Percentiles rank a stretch among this genome's conserved stretches.
These are phyloP conservation scores for Debaryomycetaceae sp. DNA, from an alignment of 1,139 yeast genomes.

Conservation along the genomic window DNA sequence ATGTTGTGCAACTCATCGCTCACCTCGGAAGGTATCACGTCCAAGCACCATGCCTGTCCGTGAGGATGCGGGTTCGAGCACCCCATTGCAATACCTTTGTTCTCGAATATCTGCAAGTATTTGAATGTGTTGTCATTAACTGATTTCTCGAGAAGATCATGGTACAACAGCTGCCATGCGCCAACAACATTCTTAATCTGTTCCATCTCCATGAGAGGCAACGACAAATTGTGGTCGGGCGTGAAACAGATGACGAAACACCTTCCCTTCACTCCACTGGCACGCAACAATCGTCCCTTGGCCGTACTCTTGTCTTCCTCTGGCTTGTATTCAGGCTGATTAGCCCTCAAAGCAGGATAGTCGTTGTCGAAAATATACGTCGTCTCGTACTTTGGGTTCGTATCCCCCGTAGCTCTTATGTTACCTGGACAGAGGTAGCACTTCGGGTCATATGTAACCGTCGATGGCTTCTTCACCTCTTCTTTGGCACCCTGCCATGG, in stretches of 20 bases:
- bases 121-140: conserved; percentile 45
- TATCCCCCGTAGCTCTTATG: conserved; percentile 58
- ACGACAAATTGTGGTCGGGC: conserved; percentile 67
- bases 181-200: conserved; percentile 49
- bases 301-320: conserved; percentile 17
- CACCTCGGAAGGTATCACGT: conserved; percentile 68
- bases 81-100: conserved; percentile 80
- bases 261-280: conserved; percentile 63
- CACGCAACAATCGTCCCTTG: conserved; percentile 46
- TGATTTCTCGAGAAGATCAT: conserved; percentile 33
- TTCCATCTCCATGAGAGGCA: conserved; percentile 54
- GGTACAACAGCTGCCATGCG: conserved; percentile 59
- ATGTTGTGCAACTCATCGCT: conserved; percentile 53
- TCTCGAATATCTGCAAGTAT: conserved; percentile 73
- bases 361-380: conserved; percentile 68
- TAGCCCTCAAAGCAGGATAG: conserved; percentile 64
- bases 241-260: conserved; percentile 73
- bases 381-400: conserved; percentile 56
- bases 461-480: conserved; percentile 35
- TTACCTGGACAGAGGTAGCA: conserved; percentile 79
- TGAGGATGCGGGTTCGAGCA: conserved; percentile 83
- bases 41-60: conserved; percentile 77
- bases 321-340: conserved; percentile 47
- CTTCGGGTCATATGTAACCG: conserved; percentile 59
- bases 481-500: conserved; percentile 84